Evolutionary conservation across 1,284 basidiomycete genomes (phyloP).

Genomic region (Cryptococcus jaspeensis): DNA sequence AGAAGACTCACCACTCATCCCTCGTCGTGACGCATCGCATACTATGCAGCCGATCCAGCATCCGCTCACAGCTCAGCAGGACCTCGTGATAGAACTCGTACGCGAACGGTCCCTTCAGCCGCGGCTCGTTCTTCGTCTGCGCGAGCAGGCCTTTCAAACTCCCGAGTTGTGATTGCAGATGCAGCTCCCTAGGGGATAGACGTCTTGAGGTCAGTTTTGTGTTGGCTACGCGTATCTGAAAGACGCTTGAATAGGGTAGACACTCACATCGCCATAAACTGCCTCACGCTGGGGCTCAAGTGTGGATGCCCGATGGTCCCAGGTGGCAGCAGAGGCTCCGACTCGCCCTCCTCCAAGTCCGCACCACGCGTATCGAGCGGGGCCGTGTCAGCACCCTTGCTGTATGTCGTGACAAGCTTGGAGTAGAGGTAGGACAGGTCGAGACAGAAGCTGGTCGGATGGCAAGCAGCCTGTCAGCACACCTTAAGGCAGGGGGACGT

Average conservation of each 20-base stretch:
- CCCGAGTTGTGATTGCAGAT: slow-evolving; percentile 85
- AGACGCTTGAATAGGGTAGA: background rate
- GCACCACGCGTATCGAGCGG: background rate
- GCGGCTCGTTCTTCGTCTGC: slow-evolving; percentile 88
- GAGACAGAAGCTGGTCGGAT: slow-evolving; percentile 43
- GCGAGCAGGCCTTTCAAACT: slow-evolving; percentile 75
- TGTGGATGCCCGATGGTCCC: slow-evolving; percentile 24
- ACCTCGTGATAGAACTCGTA: slow-evolving; percentile 76
- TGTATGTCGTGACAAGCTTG: slow-evolving; percentile 45
- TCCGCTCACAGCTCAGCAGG: slow-evolving; percentile 80
- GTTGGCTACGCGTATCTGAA: background rate
- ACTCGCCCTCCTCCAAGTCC: slow-evolving; percentile 11
- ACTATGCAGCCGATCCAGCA: slow-evolving; percentile 80
- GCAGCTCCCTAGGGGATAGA: slow-evolving; percentile 70
- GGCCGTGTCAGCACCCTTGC: slow-evolving; percentile 19
- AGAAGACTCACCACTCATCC: slow-evolving; percentile 73
- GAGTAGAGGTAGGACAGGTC: slow-evolving; percentile 53
- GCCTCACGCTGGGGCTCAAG: slow-evolving; percentile 56
- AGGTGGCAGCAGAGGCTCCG: slow-evolving; percentile 8
- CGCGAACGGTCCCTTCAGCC: slow-evolving; percentile 91
- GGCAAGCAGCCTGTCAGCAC: background rate
- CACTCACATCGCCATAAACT: slow-evolving; percentile 85
- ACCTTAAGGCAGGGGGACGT: background rate
- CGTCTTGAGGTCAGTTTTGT: no score
- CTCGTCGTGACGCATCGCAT: slow-evolving; percentile 93